Evolutionary conservation across 345 rosid species (phyloP).

Genomic region (Populus simonii): DNA sequence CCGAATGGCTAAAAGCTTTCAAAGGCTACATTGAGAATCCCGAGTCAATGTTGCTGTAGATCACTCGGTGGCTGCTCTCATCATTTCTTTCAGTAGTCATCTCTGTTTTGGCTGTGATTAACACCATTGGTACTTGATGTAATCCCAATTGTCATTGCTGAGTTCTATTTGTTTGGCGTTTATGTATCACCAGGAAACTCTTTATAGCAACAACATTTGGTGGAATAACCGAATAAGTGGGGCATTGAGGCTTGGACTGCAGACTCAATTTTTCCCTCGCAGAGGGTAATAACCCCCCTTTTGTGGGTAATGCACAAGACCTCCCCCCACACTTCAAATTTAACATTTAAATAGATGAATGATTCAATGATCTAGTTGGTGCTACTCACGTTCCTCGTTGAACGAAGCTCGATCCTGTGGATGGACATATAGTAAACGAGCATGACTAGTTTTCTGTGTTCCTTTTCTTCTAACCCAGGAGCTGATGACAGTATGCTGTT

Average conservation of each 20-base stretch:
- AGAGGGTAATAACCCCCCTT: constrained; percentile 20
- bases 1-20: constrained; percentile 95
- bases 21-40: constrained; percentile 91
- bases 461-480: not conserved
- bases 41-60: constrained; percentile 83
- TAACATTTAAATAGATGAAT: not conserved
- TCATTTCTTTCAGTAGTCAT: not conserved
- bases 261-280: constrained; percentile 13
- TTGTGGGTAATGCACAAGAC: not conserved
- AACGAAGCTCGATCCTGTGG: not conserved
- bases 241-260: constrained; percentile 2
- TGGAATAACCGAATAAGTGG: not conserved
- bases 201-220: not conserved
- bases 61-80: not conserved
- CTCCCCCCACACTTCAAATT: not conserved
- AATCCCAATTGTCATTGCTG: not conserved
- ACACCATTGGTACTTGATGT: not conserved
- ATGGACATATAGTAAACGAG: not conserved
- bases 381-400: not conserved
- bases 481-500: not conserved
- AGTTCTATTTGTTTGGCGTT: constrained; percentile 1
- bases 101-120: not conserved
- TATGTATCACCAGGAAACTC: not conserved
- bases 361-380: not conserved
- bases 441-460: not conserved